A percentile compares a stretch with the other conserved stretches of the same genome.
Conservation (phyloP, 257 asterid genomes). For the Schizonepeta tenuifolia region DNA sequence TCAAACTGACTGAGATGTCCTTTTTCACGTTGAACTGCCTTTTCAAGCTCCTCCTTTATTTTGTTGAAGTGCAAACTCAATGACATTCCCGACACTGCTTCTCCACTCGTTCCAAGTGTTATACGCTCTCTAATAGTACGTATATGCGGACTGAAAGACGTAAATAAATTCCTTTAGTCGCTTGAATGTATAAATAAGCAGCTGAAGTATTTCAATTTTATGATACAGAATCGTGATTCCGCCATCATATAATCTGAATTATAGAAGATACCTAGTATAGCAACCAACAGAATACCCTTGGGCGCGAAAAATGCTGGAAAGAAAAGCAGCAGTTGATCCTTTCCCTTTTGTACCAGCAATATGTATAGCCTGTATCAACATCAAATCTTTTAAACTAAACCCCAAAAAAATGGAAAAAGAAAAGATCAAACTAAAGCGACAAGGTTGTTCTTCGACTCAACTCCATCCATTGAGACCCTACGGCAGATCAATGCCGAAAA, state of each 20-base stretch:
- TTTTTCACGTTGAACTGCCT: conserved; percentile 63
- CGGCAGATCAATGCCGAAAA: too few species aligned
- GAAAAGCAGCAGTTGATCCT: conserved; percentile 93
- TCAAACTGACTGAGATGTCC: conserved; percentile 87
- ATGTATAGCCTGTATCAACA: conserved; percentile 65
- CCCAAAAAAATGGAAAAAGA: too few species aligned
- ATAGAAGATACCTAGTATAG: conserved; percentile 70
- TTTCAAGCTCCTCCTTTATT: conserved; percentile 57
- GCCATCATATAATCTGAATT: conserved; percentile 20
- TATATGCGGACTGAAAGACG: conserved; percentile 81
- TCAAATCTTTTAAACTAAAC: conserved; percentile 5
- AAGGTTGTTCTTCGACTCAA: too few species aligned
- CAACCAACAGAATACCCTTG: conserved; percentile 94
- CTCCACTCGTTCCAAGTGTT: conserved; percentile 68
- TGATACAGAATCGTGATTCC: conserved; percentile 1
- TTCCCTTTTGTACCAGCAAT: conserved; percentile 98
- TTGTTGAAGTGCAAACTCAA: conserved; percentile 64
- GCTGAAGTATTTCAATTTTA: conserved; percentile 6
- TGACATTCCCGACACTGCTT: conserved; percentile 66
- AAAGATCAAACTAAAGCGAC: too few species aligned
- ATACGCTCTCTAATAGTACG: conserved; percentile 90
- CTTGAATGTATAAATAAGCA: conserved; percentile 6
- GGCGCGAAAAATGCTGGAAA: conserved; percentile 82
- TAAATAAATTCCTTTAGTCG: conserved; percentile 33
- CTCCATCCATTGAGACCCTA: too few species aligned